Evolutionary conservation across 2,329 filamentous ascomycete genomes (phyloP), one percentile per base, ranked within the genome.

Genomic region (Colletotrichum sp.): DNA sequence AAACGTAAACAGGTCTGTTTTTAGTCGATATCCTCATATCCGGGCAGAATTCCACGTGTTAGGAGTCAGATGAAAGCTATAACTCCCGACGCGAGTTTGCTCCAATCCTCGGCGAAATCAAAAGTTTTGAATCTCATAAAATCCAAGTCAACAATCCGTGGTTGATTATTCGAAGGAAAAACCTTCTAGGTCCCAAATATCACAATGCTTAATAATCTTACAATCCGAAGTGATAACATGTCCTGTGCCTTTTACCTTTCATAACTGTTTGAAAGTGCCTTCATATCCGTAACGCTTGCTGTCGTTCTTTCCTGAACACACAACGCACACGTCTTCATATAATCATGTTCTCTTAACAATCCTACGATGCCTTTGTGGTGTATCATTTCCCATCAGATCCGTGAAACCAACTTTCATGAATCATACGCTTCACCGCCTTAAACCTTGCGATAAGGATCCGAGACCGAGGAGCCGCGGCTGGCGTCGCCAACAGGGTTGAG

Each of bases 361-460:
- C 24, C 24, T 21, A 6, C n/a, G 44, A 52, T 52, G n/a, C 6
- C 10, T 2, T 13, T 52, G 9, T 21, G 44, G 10, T 21, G n/a
- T 21, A 21, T 52, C 44, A 21, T 21, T 21, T 13, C 44, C 12
- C 4, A 24, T 24, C 44, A 52, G 44, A 52, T 52, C n/a, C 44
- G n/a, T 21, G 44, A 52, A 52, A 52, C 18, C 7, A 16, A n/a
- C 10, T 5, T 15, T 44, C 34, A 26, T 28, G 21, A 36, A 26
- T 64, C 21, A 16, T 4, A 49, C 21, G 5, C 18, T 4, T 34
- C 10, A 13, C 12, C 32, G 18, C 57, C 28, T 57, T 26, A 76
- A 39, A 69, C 28, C 65, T 76, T 76, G 39, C 52, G 68, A 28
- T 26, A 62, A 8, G 70, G 74, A 13, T 52, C 70, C 30, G 70